A percentile compares a stretch with the other conserved stretches of the same genome.
phyloP scores from a whole-genome alignment of 495 filamentous ascomycete genomes.

The Neurospora sp. region DNA sequence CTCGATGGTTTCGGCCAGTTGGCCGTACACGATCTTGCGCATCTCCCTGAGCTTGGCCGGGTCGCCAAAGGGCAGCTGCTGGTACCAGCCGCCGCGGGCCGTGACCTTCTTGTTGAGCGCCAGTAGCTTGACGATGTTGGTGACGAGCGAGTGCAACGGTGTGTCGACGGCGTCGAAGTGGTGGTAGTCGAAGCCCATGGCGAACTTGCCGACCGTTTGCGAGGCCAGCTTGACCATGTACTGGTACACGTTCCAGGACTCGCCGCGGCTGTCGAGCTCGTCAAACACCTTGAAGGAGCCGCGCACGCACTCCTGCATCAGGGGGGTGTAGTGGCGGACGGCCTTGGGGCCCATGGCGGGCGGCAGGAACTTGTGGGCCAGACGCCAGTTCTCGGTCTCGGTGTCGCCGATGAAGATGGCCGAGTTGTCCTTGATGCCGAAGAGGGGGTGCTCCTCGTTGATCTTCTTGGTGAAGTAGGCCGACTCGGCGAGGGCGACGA shows the following conservation, averaged over 20 bases:
- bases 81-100: constrained; percentile 39
- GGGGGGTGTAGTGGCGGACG: constrained; percentile 44
- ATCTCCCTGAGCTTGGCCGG: constrained; percentile 26
- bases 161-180: constrained; percentile 39
- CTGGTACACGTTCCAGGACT: constrained; percentile 48
- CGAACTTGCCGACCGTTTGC: constrained; percentile 42
- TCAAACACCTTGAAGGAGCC: constrained; percentile 43
- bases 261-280: constrained; percentile 33
- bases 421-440: constrained; percentile 35
- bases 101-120: constrained; percentile 45
- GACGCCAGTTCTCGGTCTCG: constrained; percentile 35
- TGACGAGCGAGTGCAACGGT: constrained; percentile 32
- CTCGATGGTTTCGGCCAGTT: constrained; percentile 31
- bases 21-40: constrained; percentile 17
- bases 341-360: constrained; percentile 45
- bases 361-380: constrained; percentile 47
- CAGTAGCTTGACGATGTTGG: constrained; percentile 30
- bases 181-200: constrained; percentile 39
- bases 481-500: constrained; percentile 32
- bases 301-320: constrained; percentile 40
- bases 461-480: constrained; percentile 45
- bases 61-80: constrained; percentile 41
- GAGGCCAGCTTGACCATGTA: constrained; percentile 51
- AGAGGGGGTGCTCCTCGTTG: constrained; percentile 39
- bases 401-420: constrained; percentile 45